Evolutionary conservation across 2,329 filamentous ascomycete species (phyloP).

Genomic region (Fusarium subtropicale): DNA sequence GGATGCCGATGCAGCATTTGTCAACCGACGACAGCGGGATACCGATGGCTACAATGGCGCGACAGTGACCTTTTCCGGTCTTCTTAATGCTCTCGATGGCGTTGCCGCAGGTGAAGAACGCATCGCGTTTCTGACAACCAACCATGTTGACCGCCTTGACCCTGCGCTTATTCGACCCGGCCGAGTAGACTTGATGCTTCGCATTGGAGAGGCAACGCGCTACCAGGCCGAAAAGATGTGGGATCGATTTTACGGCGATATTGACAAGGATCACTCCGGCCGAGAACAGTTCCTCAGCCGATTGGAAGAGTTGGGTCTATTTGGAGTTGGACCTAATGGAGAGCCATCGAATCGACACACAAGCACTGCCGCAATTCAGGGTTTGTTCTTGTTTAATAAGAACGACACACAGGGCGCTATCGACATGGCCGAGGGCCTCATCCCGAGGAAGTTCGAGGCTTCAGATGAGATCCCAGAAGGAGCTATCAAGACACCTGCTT

Average conservation of each 20-base stretch:
- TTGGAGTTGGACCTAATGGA: constrained; percentile 66
- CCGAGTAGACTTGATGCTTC: constrained; percentile 91
- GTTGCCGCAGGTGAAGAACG: constrained; percentile 95
- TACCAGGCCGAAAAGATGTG: constrained; percentile 90
- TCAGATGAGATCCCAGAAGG: constrained; percentile 54
- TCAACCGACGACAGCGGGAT: constrained; percentile 81
- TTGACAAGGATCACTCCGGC: constrained; percentile 72
- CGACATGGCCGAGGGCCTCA: constrained; percentile 76
- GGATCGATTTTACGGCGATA: constrained; percentile 92
- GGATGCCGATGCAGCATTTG: constrained; percentile 91
- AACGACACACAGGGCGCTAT: constrained; percentile 89
- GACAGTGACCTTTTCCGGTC: constrained; percentile 92
- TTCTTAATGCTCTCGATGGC: constrained; percentile 88
- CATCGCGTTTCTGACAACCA: constrained; percentile 93
- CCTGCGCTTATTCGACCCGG: constrained; percentile 91
- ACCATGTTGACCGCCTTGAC: constrained; percentile 90
- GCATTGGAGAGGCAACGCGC: constrained; percentile 86
- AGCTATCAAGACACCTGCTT: constrained; percentile 57
- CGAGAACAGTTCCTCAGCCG: constrained; percentile 77
- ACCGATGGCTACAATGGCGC: constrained; percentile 86
- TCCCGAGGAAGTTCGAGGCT: constrained; percentile 67
- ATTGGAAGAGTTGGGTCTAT: constrained; percentile 76
- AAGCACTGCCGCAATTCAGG: constrained; percentile 93
- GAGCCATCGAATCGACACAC: constrained; percentile 65
- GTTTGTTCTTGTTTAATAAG: constrained; percentile 96